phyloP scores from a whole-genome alignment of 177 flowering plant species.

The Vitis hybrid region DNA sequence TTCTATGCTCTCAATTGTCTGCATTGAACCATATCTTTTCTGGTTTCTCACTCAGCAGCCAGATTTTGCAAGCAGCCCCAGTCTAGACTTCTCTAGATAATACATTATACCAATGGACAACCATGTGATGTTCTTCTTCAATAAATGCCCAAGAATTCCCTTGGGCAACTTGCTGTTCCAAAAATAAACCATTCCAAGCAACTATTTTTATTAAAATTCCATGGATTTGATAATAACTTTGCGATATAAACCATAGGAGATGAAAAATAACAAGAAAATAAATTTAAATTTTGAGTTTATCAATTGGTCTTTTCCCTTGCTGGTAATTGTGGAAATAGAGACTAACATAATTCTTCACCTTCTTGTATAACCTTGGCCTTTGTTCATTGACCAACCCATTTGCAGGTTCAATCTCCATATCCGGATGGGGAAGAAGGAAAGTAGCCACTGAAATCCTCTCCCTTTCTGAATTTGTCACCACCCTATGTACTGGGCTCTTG shows the following conservation, averaged over 20 bases:
- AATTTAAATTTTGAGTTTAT: constrained; percentile 34
- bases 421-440: constrained; percentile 30
- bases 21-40: too few relatives aligned
- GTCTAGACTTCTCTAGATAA: too few relatives aligned
- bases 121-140: too few relatives aligned
- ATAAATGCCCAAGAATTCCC: too few relatives aligned
- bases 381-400: constrained; percentile 31
- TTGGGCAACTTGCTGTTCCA: too few relatives aligned
- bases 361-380: constrained; percentile 47
- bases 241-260: not conserved
- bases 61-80: too few relatives aligned
- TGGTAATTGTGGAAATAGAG: constrained; percentile 30
- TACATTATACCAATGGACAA: too few relatives aligned
- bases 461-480: constrained; percentile 41
- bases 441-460: constrained; percentile 47
- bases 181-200: too few relatives aligned
- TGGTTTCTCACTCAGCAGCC: too few relatives aligned
- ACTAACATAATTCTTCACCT: constrained; percentile 32
- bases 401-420: constrained; percentile 45
- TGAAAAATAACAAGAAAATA: not conserved
- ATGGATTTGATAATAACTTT: too few relatives aligned
- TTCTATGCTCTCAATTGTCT: too few relatives aligned
- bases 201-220: too few relatives aligned
- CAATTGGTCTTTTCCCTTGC: constrained; percentile 44
- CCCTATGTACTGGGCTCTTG: constrained; percentile 71